Percentiles rank a stretch among this genome's conserved stretches.
Evolutionary conservation across 352 stramenopile genomes (phyloP).

Genomic region (Thalassiosira delicatula): DNA sequence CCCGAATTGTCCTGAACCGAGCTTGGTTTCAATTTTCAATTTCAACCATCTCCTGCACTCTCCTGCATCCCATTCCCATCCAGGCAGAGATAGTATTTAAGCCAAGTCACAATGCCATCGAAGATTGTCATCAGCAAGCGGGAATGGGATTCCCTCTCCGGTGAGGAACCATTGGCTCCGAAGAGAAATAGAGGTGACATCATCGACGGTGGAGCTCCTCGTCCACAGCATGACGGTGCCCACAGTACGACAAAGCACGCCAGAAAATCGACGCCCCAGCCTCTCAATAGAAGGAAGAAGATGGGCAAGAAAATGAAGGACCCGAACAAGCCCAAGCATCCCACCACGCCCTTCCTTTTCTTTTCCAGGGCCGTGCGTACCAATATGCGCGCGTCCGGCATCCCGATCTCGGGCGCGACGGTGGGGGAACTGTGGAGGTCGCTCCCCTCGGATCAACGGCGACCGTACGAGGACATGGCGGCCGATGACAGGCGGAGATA

Average conservation of each 20-base stretch:
- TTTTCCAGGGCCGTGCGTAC: slow-evolving; percentile 16
- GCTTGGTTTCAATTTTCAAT: no score
- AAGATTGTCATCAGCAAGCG: slow-evolving; percentile 6
- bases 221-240: no score
- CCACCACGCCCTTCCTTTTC: slow-evolving; percentile 27
- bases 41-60: no score
- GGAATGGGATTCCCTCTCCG: slow-evolving; percentile 21
- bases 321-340: slow-evolving; percentile 41
- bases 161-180: no score
- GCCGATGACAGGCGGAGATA: slow-evolving; percentile 50
- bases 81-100: no score
- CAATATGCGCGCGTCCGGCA: slow-evolving; percentile 20
- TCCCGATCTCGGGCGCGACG: slow-evolving; percentile 56
- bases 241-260: no score
- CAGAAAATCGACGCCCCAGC: background rate
- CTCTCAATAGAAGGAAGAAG: background rate
- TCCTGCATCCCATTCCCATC: no score
- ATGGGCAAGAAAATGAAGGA: slow-evolving; percentile 19
- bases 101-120: slow-evolving; percentile 8
- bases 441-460: slow-evolving; percentile 42
- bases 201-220: no score
- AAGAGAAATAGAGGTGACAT: no score
- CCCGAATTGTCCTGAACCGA: background rate
- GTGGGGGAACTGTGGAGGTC: slow-evolving; percentile 50
- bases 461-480: slow-evolving; percentile 41